These are phyloP conservation scores for Phytopythium delawarense DNA, from an alignment of 352 stramenopile species.

Conservation along the genomic window DNA sequence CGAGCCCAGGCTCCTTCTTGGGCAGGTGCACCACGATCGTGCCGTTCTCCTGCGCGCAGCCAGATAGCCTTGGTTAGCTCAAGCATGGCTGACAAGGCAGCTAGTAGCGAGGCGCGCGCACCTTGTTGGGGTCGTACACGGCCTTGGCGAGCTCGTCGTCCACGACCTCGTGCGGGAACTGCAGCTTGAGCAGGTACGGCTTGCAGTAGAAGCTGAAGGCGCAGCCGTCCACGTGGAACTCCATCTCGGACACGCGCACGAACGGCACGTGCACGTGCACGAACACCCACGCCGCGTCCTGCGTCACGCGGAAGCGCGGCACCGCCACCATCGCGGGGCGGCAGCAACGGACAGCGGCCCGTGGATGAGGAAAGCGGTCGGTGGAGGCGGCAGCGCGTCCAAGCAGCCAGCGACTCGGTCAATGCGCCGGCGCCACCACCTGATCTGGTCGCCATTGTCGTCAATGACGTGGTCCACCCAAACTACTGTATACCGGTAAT, in stretches of 20 bases:
- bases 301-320: constrained; percentile 79
- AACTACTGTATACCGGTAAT: too few species aligned
- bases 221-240: constrained; percentile 87
- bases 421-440: background rate
- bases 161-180: constrained; percentile 87
- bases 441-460: background rate
- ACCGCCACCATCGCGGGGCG: constrained; percentile 55
- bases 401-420: background rate
- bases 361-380: too few species aligned
- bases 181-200: constrained; percentile 96
- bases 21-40: constrained; percentile 90
- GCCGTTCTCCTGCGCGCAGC: constrained; percentile 74
- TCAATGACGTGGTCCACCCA: background rate
- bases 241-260: constrained; percentile 90
- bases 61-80: background rate
- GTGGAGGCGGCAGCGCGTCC: too few species aligned
- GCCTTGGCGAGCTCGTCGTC: constrained; percentile 89
- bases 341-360: too few species aligned
- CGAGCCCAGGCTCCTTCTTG: constrained; percentile 83
- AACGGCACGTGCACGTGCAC: constrained; percentile 89
- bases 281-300: constrained; percentile 80
- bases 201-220: constrained; percentile 96
- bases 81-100: too few species aligned
- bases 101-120: constrained; percentile 10
- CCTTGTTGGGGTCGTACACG: constrained; percentile 89